phyloP scores from a whole-genome alignment of 768 basidiomycete species.

The Termitomyces sp. region DNA sequence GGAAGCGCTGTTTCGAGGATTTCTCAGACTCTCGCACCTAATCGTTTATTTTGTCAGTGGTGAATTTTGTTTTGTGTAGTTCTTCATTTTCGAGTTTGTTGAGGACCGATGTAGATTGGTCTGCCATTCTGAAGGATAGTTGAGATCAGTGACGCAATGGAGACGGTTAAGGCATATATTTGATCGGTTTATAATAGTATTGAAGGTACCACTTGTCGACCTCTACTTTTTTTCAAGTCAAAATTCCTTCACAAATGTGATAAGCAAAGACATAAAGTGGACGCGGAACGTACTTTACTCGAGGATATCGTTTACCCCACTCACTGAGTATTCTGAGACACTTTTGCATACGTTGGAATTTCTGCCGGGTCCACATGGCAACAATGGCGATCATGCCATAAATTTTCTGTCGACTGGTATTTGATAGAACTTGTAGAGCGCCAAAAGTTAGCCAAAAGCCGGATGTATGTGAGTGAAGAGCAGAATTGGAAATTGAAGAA shows the following conservation, averaged over 20 bases:
- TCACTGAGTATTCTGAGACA: no score
- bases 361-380: no score
- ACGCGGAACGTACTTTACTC: conserved; percentile 32
- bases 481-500: no score
- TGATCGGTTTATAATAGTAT: conserved; percentile 85
- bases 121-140: conserved; percentile 70
- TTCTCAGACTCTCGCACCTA: conserved; percentile 91
- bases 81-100: conserved; percentile 83
- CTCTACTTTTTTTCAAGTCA: conserved; percentile 74
- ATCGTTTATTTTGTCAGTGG: conserved; percentile 82
- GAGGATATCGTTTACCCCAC: conserved; percentile 59
- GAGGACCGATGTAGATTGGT: conserved; percentile 86
- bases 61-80: conserved; percentile 78
- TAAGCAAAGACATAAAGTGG: background rate
- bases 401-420: no score
- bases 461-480: no score
- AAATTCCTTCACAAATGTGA: conserved; percentile 51
- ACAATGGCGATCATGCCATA: no score
- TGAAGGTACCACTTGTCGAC: conserved; percentile 95
- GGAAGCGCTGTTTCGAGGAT: conserved; percentile 73
- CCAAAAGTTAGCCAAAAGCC: no score
- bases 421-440: no score
- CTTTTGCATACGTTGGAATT: no score
- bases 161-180: conserved; percentile 42
- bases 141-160: conserved; percentile 1